These are phyloP conservation scores for Decorospora gaudefroyi DNA, from an alignment of 2,329 filamentous ascomycete genomes.

Conservation along the genomic window DNA sequence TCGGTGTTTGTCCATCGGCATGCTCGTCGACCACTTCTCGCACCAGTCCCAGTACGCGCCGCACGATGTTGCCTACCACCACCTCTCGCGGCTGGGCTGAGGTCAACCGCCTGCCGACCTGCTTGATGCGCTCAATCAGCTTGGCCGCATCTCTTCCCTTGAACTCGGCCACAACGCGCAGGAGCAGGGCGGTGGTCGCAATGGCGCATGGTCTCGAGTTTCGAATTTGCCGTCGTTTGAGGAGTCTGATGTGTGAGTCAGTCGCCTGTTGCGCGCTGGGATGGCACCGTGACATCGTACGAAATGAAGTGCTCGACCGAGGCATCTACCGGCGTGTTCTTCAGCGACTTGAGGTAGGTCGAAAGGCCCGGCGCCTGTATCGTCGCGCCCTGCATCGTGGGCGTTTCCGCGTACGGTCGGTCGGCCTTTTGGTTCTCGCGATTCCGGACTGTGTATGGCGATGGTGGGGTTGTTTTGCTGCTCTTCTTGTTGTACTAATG, in stretches of 20 bases:
- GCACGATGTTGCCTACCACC: constrained; percentile 91
- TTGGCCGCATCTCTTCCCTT: constrained; percentile 77
- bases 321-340: constrained; percentile 73
- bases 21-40: constrained; percentile 88
- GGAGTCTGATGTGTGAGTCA: constrained; percentile 60
- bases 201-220: constrained; percentile 87
- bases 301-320: constrained; percentile 83
- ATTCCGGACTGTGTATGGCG: constrained; percentile 6
- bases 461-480: constrained; percentile 24
- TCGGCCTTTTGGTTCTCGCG: neutral
- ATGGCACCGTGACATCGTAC: constrained; percentile 58
- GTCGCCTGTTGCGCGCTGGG: constrained; percentile 5
- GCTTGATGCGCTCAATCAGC: constrained; percentile 78
- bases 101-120: constrained; percentile 75
- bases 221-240: constrained; percentile 88
- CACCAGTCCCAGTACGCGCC: constrained; percentile 86
- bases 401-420: neutral
- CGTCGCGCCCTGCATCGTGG: constrained; percentile 36
- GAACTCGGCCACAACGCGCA: constrained; percentile 81
- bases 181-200: constrained; percentile 85
- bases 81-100: constrained; percentile 88
- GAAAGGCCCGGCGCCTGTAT: constrained; percentile 70
- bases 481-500: neutral
- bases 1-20: constrained; percentile 64
- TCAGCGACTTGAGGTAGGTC: constrained; percentile 74